Percentiles rank a stretch among this genome's conserved stretches.
Evolutionary conservation across 768 basidiomycete species (phyloP).

Genomic region (Mycena kentingensis): DNA sequence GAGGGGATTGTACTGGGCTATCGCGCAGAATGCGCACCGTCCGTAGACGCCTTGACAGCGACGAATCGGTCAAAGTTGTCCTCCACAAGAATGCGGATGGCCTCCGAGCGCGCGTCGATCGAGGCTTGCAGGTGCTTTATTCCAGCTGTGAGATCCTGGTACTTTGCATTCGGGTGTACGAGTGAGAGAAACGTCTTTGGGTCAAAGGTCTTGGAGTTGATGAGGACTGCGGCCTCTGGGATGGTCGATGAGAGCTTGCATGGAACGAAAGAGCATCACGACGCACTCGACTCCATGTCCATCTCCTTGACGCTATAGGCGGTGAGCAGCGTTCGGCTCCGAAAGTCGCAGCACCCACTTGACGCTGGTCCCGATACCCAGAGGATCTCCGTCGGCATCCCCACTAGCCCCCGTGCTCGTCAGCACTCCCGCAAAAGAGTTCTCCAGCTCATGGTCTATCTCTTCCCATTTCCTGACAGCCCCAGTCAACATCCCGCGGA

Average conservation of each 20-base stretch:
- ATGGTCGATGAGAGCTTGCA: not conserved
- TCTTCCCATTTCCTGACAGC: constrained; percentile 81
- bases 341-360: constrained; percentile 47
- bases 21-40: constrained; percentile 51
- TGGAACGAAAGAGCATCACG: not conserved
- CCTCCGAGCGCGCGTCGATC: constrained; percentile 90
- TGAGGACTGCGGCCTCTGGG: constrained; percentile 76
- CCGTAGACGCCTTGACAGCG: constrained; percentile 95
- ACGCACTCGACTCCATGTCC: constrained; percentile 79
- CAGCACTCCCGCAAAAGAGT: constrained; percentile 70
- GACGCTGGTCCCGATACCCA: constrained; percentile 71
- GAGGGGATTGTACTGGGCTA: constrained; percentile 8
- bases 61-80: constrained; percentile 99
- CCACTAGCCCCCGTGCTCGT: constrained; percentile 52
- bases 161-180: constrained; percentile 93
- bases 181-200: constrained; percentile 90
- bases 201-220: constrained; percentile 94
- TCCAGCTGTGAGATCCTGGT: constrained; percentile 84
- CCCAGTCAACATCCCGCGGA: not conserved
- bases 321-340: constrained; percentile 12
- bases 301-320: constrained; percentile 58
- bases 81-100: constrained; percentile 92
- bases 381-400: constrained; percentile 70
- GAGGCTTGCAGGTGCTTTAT: constrained; percentile 72
- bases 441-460: constrained; percentile 80